Conservation (phyloP, 1,139 yeast genomes). For the Magnusiomyces paraingens region DNA sequence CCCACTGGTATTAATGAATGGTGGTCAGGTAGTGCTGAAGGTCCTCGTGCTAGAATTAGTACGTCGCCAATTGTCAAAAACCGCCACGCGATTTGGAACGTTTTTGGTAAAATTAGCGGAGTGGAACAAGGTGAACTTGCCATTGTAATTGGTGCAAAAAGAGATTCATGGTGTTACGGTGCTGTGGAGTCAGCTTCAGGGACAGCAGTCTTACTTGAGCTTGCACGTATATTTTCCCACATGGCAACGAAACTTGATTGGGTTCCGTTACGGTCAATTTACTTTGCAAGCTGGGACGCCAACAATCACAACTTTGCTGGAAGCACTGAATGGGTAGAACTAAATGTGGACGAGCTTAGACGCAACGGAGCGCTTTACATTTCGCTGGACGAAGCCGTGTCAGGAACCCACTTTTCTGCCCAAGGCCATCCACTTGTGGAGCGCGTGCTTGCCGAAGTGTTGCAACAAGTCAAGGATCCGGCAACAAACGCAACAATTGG, state of each 20-base stretch:
- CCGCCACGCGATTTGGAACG: constrained; percentile 72
- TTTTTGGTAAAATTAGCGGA: constrained; percentile 72
- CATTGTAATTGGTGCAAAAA: constrained; percentile 72
- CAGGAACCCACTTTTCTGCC: constrained; percentile 53
- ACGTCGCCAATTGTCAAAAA: constrained; percentile 47
- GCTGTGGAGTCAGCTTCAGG: constrained; percentile 71
- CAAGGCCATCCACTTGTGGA: constrained; percentile 64
- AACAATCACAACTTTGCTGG: constrained; percentile 81
- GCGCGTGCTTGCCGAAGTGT: constrained; percentile 38
- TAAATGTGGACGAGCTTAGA: constrained; percentile 45
- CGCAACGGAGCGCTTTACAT: constrained; percentile 66
- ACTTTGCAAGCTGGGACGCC: constrained; percentile 84
- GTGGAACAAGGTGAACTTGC: constrained; percentile 72
- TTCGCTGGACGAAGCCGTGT: constrained; percentile 69
- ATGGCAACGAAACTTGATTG: constrained; percentile 63
- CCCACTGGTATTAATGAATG: constrained; percentile 34
- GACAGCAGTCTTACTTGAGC: constrained; percentile 62
- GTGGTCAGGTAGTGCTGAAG: constrained; percentile 39
- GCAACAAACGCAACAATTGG: constrained; percentile 22
- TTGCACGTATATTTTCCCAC: constrained; percentile 64
- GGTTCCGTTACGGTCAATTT: constrained; percentile 77
- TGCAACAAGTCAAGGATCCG: constrained; percentile 39
- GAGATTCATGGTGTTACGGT: constrained; percentile 77
- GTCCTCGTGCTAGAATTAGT: constrained; percentile 36
- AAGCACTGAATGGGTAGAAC: constrained; percentile 70